Evolutionary conservation across 441 rosid genomes (phyloP), one percentile per base, ranked within the genome.

Genomic region (Heliophila coronopifolia): DNA sequence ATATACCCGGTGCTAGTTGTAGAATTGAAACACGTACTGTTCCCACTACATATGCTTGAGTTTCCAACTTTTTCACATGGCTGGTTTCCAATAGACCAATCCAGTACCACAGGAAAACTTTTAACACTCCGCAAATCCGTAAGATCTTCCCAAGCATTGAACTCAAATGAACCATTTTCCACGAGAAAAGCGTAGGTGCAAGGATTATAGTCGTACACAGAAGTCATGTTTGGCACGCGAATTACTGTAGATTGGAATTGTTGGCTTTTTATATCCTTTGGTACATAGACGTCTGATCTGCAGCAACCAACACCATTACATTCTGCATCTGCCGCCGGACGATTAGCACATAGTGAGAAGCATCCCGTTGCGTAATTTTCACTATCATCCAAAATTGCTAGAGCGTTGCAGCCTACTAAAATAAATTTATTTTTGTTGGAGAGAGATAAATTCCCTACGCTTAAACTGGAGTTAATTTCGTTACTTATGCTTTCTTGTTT

Each of bases 221-320:
- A 20, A 17, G 41, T 8, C 1, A 18, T 13, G 7, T 7, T 15
- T 4, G 0, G 0, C 4, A 9, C 0, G 12, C 12, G 12, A 17
- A 0, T 0, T 17, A 7, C 0, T 4, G 3, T 20, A 20, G 23
- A 2, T 20, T 4, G 2, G 23, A 20, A 20, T 20, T n/a, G n/a
- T n/a, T n/a, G n/a, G n/a, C n/a, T n/a, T n/a, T n/a, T n/a, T n/a
- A n/a, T n/a, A n/a, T n/a, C n/a, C n/a, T n/a, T n/a, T n/a, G n/a
- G n/a, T n/a, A n/a, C n/a, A n/a, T n/a, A n/a, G n/a, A 1, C 0
- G 12, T 5, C n/a, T 11, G 32, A 2, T 3, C 0, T 1, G 11
- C 57, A 51, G 35, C 35, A 51, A 10, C 57, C 57, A 15, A 0
- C 4, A 37, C 57, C 57, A 0, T 0, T 0, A 51, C 45, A 51